Evolutionary conservation across 345 rosid genomes (phyloP).

Genomic region (Populus euphratica): DNA sequence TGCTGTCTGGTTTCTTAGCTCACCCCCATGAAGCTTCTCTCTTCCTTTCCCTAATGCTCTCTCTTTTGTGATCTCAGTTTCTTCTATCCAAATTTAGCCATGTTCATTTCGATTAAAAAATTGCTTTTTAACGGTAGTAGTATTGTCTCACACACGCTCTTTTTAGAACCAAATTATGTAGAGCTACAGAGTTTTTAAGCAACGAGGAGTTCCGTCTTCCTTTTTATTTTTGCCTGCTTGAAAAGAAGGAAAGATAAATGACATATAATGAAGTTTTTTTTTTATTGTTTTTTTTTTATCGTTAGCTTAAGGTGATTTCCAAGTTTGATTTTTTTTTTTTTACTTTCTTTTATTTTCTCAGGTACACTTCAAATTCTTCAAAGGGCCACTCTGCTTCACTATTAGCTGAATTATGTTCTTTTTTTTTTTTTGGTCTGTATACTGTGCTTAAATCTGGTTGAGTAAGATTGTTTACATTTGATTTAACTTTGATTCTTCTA

Average conservation of each 20-base stretch:
- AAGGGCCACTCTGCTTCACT: background rate
- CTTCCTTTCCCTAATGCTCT: background rate
- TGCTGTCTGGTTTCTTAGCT: background rate
- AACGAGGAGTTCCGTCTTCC: background rate
- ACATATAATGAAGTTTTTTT: background rate
- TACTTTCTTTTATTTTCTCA: background rate
- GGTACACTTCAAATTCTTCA: background rate
- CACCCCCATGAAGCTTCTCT: background rate
- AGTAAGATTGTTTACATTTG: background rate
- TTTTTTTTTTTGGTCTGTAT: background rate
- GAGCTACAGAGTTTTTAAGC: background rate
- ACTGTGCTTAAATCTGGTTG: background rate
- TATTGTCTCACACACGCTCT: background rate
- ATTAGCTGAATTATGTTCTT: background rate
- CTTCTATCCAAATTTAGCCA: background rate
- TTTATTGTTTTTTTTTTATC: too few relatives aligned
- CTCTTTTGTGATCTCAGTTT: background rate
- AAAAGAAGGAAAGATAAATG: background rate
- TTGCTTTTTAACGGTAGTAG: background rate
- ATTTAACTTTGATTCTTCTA: background rate
- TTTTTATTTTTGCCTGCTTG: background rate
- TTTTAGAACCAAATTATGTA: background rate
- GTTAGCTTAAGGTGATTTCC: background rate
- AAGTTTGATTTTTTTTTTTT: background rate
- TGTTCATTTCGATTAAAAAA: background rate